phyloP scores from a whole-genome alignment of 805 yeast species.

The Monosporozyma servazzii region DNA sequence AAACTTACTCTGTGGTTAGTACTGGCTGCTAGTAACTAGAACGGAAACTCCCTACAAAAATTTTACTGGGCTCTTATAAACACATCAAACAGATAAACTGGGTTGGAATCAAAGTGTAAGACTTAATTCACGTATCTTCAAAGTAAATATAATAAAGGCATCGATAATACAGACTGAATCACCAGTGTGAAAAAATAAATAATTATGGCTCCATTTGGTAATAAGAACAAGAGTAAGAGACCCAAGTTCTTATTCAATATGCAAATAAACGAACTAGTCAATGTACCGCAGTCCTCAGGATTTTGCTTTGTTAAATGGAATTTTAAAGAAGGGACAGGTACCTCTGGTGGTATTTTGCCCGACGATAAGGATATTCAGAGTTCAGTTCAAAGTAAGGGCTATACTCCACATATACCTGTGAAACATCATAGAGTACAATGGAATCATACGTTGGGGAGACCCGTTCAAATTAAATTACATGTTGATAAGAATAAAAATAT shows the following conservation, averaged over 20 bases:
- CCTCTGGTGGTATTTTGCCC: slow-evolving; percentile 7
- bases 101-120: neutral
- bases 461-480: slow-evolving; percentile 34
- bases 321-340: slow-evolving; percentile 40
- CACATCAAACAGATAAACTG: too few species aligned
- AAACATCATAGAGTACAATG: slow-evolving; percentile 45
- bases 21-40: too few species aligned
- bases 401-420: slow-evolving; percentile 38
- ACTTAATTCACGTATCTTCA: neutral
- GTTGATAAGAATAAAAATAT: slow-evolving; percentile 32
- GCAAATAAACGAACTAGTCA: slow-evolving; percentile 60
- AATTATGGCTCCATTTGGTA: slow-evolving; percentile 7
- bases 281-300: slow-evolving; percentile 75
- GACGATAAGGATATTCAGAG: slow-evolving; percentile 1
- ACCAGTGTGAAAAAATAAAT: too few species aligned
- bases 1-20: too few species aligned
- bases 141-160: neutral
- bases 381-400: slow-evolving; percentile 24
- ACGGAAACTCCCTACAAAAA: too few species aligned
- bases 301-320: slow-evolving; percentile 55
- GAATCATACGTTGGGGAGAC: slow-evolving; percentile 32
- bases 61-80: too few species aligned
- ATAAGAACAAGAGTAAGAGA: slow-evolving; percentile 29
- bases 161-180: neutral
- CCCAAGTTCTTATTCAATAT: slow-evolving; percentile 58